These are phyloP conservation scores for Ogataea nakhonphanomensis DNA, from an alignment of 805 yeast genomes.

Conservation along the genomic window DNA sequence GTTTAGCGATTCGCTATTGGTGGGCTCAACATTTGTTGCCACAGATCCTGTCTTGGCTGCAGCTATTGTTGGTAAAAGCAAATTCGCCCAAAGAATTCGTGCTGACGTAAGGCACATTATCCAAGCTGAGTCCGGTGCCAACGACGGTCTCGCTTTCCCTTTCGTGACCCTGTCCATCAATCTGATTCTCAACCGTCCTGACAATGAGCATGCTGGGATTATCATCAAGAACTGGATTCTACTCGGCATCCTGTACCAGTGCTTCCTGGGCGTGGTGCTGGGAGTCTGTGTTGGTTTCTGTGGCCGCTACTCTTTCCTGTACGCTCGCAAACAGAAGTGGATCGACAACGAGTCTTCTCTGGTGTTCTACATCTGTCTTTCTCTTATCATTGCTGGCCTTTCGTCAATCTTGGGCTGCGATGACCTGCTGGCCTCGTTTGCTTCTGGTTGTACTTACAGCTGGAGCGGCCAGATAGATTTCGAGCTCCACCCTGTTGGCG, in stretches of 20 bases:
- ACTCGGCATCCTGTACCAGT: conserved; percentile 75
- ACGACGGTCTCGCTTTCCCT: conserved; percentile 96
- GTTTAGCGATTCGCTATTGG: conserved; percentile 67
- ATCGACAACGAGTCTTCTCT: conserved; percentile 88
- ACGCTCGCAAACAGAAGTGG: conserved; percentile 63
- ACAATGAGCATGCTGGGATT: conserved; percentile 55
- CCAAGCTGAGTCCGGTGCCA: conserved; percentile 86
- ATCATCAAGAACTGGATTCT: conserved; percentile 80
- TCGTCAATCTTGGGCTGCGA: conserved; percentile 88
- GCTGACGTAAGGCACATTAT: conserved; percentile 85
- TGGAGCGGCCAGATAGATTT: conserved; percentile 67
- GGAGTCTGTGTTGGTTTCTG: conserved; percentile 71
- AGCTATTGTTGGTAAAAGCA: conserved; percentile 92
- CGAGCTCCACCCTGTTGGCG: conserved; percentile 6
- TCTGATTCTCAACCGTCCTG: conserved; percentile 49
- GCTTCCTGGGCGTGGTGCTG: conserved; percentile 70
- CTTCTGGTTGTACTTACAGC: conserved; percentile 90
- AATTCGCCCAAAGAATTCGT: conserved; percentile 85
- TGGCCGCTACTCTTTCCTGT: conserved; percentile 67
- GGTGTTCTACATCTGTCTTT: conserved; percentile 76
- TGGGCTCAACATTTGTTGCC: conserved; percentile 89
- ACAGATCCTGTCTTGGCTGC: conserved; percentile 95
- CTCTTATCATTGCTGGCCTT: conserved; percentile 83
- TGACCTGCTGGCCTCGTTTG: conserved; percentile 82
- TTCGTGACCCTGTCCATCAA: conserved; percentile 71